These are phyloP conservation scores for Thielaviopsis punctulata DNA, from an alignment of 2,329 filamentous ascomycete genomes.

Conservation along the genomic window DNA sequence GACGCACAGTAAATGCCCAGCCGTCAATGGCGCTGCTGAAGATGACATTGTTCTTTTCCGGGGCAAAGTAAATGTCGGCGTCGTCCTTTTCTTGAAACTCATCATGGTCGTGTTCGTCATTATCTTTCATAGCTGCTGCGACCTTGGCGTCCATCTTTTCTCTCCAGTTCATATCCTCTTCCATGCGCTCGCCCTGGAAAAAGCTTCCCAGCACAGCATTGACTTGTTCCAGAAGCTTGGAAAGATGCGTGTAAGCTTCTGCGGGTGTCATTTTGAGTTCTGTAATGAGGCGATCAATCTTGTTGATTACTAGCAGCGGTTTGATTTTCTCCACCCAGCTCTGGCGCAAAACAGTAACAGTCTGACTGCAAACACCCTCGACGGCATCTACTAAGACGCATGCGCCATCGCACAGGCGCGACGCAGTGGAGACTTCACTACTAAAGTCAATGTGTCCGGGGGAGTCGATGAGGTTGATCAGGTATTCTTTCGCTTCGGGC, in stretches of 20 bases:
- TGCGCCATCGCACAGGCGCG: constrained; percentile 82
- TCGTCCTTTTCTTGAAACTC: constrained; percentile 84
- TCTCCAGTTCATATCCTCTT: constrained; percentile 91
- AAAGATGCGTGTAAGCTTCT: constrained; percentile 81
- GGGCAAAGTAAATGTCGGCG: constrained; percentile 93
- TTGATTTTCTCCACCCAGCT: constrained; percentile 93
- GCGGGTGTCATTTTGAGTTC: constrained; percentile 84
- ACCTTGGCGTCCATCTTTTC: constrained; percentile 80
- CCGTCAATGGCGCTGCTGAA: constrained; percentile 95
- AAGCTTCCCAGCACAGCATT: constrained; percentile 96
- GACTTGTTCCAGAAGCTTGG: constrained; percentile 80
- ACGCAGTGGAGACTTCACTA: constrained; percentile 92
- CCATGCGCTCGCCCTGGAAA: constrained; percentile 96
- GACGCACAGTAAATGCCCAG: constrained; percentile 95
- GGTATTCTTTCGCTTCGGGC: constrained; percentile 68
- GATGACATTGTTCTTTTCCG: constrained; percentile 97
- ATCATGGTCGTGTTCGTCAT: constrained; percentile 37
- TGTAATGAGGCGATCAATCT: constrained; percentile 87
- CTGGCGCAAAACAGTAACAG: constrained; percentile 87
- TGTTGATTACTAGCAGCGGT: constrained; percentile 90
- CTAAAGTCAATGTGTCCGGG: constrained; percentile 98
- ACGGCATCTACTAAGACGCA: constrained; percentile 91
- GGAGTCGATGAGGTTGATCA: constrained; percentile 95
- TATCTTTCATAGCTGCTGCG: constrained; percentile 50
- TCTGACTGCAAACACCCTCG: constrained; percentile 96